phyloP scores from a whole-genome alignment of 2,329 filamentous ascomycete genomes.

The Fusarium sp. region DNA sequence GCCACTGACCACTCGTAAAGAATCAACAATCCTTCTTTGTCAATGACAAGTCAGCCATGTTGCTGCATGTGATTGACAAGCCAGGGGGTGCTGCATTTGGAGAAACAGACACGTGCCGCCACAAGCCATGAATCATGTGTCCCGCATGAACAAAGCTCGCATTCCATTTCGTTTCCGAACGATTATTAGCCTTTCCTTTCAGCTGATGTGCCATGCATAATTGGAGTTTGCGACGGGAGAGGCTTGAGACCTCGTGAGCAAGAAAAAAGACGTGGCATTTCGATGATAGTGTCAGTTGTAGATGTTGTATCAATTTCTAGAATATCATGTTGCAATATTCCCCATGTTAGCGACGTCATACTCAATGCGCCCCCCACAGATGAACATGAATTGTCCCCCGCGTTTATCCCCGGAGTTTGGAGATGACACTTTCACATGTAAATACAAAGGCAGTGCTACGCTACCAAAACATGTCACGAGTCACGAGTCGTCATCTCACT shows the following conservation, averaged over 20 bases:
- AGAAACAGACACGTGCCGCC: slow-evolving; percentile 22
- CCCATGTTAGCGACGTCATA: slow-evolving; percentile 25
- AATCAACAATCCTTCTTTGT: background rate
- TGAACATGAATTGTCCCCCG: background rate
- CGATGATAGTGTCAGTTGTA: background rate
- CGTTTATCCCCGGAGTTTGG: slow-evolving; percentile 23
- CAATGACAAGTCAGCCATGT: slow-evolving; percentile 1
- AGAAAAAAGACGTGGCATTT: background rate
- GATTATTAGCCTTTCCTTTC: background rate
- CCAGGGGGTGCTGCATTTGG: slow-evolving; percentile 15
- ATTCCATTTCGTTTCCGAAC: slow-evolving; percentile 13
- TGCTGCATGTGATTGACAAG: slow-evolving; percentile 20
- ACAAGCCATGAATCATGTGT: slow-evolving; percentile 31
- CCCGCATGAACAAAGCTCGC: slow-evolving; percentile 13
- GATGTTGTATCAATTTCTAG: background rate
- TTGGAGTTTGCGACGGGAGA: slow-evolving; percentile 4
- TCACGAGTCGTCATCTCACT: slow-evolving; percentile 36
- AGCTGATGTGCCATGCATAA: background rate
- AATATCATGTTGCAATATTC: background rate
- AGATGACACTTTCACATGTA: slow-evolving; percentile 43
- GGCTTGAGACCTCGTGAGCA: slow-evolving; percentile 14
- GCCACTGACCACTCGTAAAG: background rate
- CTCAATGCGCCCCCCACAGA: slow-evolving; percentile 6
- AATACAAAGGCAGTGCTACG: slow-evolving; percentile 12
- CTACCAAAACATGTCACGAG: slow-evolving; percentile 32